Evolutionary conservation across 345 rosid genomes (phyloP).

Genomic region (Microthlaspi erraticum): DNA sequence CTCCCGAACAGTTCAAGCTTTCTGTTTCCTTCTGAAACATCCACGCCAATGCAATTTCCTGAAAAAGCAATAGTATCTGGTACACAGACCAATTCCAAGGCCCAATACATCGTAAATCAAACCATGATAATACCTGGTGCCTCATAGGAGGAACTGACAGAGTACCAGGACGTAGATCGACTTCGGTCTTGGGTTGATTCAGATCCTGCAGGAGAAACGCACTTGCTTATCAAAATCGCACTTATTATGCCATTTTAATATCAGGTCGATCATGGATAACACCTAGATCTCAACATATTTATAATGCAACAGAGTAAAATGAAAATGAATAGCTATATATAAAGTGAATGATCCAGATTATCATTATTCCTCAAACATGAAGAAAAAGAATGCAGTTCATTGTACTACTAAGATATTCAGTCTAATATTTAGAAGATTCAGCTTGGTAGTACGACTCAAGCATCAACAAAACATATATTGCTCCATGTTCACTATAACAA

Average conservation of each 20-base stretch:
- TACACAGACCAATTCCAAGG: conserved; percentile 26
- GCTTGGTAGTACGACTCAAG: conserved; percentile 15
- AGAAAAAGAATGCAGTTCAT: conserved; percentile 27
- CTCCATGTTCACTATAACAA: no score
- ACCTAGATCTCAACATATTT: conserved; percentile 10
- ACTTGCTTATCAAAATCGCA: conserved; percentile 14
- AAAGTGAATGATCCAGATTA: conserved; percentile 2
- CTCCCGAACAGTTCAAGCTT: conserved; percentile 84
- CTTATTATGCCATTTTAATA: conserved; percentile 10
- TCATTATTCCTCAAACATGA: conserved; percentile 4
- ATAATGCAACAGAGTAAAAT: conserved; percentile 11
- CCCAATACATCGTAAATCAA: conserved; percentile 26
- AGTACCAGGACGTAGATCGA: conserved; percentile 67
- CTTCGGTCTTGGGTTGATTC: conserved; percentile 81
- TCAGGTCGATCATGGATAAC: conserved; percentile 13
- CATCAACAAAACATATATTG: no score
- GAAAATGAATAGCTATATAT: conserved; percentile 1
- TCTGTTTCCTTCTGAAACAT: conserved; percentile 91
- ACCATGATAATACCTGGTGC: conserved; percentile 80
- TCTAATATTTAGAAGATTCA: conserved; percentile 9
- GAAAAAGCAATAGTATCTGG: conserved; percentile 38
- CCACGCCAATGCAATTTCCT: conserved; percentile 99
- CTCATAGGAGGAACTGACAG: conserved; percentile 82
- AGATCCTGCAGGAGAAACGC: conserved; percentile 60
- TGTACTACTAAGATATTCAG: conserved; percentile 14